Conservation (phyloP, 2,329 filamentous ascomycete species). For the Colletotrichum musae region DNA sequence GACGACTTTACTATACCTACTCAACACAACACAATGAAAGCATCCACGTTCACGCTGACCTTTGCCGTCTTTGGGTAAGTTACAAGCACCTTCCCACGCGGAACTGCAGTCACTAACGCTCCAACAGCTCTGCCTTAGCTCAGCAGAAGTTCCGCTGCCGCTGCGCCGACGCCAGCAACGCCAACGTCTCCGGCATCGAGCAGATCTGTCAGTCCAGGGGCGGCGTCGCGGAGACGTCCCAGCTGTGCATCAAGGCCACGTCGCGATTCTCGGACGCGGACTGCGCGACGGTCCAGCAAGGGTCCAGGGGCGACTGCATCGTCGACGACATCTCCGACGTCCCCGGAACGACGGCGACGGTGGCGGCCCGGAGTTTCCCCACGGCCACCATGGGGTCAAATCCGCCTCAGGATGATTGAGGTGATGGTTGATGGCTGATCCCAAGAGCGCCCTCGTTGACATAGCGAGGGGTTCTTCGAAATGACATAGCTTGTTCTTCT, state of each 20-base stretch:
- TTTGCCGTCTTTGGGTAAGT: not conserved
- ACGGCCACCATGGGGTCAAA: not conserved
- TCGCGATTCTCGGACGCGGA: constrained; percentile 4
- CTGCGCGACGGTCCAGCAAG: constrained; percentile 12
- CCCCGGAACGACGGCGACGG: not conserved
- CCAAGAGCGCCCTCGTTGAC: no score
- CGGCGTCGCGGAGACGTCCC: not conserved
- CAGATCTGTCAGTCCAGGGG: constrained; percentile 7
- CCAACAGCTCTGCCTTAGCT: constrained; percentile 1
- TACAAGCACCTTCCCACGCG: not conserved
- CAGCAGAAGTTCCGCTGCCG: constrained; percentile 20
- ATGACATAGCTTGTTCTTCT: no score
- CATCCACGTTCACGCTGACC: not conserved
- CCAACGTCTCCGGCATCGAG: constrained; percentile 3
- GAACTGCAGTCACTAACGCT: not conserved
- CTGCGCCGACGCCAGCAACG: not conserved
- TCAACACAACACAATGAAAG: not conserved
- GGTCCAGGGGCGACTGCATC: constrained; percentile 14
- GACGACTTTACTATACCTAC: not conserved
- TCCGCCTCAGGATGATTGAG: constrained; percentile 18
- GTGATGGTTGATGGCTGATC: not conserved
- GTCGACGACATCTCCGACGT: constrained; percentile 8
- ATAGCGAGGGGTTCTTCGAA: no score
- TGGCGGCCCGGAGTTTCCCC: not conserved
- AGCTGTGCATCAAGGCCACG: constrained; percentile 12